These are phyloP conservation scores for Grigorovia jiainica DNA, from an alignment of 805 yeast genomes.

Conservation along the genomic window DNA sequence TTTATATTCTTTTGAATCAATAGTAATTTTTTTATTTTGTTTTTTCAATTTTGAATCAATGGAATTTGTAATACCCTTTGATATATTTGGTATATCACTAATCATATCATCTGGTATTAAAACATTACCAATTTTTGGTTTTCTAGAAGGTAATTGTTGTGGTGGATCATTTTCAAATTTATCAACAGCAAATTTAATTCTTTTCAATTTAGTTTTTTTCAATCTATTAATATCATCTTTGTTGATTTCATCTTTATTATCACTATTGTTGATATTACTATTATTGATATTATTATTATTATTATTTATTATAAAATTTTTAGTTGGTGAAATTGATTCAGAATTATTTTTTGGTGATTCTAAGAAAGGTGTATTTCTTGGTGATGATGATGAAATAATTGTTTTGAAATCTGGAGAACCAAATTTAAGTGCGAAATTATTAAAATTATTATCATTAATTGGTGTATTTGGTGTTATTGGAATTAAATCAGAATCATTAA, in stretches of 20 bases:
- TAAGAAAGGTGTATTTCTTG: background rate
- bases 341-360: background rate
- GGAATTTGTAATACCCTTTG: conserved; percentile 56
- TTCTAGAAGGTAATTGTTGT: conserved; percentile 84
- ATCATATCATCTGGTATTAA: conserved; percentile 57
- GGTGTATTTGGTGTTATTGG: background rate
- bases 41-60: conserved; percentile 24
- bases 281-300: background rate
- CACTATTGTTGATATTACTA: background rate
- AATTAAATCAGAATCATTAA: background rate
- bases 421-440: background rate
- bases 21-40: conserved; percentile 18
- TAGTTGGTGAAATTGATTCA: background rate
- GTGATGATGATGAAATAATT: background rate
- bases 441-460: background rate
- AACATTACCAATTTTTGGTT: conserved; percentile 73
- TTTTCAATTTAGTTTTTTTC: conserved; percentile 32
- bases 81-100: conserved; percentile 51
- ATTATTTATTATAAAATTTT: background rate
- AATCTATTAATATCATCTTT: background rate
- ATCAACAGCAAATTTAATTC: conserved; percentile 73
- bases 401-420: conserved; percentile 1
- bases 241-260: background rate
- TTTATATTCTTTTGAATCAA: conserved; percentile 37
- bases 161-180: conserved; percentile 76